Percentiles rank a stretch among this genome's conserved stretches.
phyloP scores from a whole-genome alignment of 306 rosid genomes.

The Styphnolobium japonicum region DNA sequence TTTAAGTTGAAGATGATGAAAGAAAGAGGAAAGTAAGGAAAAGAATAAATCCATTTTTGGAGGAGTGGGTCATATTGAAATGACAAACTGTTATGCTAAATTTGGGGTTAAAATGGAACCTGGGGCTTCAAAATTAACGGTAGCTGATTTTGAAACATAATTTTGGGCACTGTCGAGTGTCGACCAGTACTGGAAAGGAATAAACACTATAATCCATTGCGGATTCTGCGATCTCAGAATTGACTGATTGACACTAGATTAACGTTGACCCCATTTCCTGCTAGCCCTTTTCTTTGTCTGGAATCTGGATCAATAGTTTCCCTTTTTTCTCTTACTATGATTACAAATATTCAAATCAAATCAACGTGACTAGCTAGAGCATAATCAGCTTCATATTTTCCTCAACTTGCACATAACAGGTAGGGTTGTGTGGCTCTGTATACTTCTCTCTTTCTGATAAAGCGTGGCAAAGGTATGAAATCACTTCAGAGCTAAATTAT shows the following conservation, averaged over 20 bases:
- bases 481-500: not conserved
- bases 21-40: not conserved
- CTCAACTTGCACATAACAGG: not conserved
- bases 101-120: not conserved
- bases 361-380: not conserved
- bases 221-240: slow-evolving; percentile 11
- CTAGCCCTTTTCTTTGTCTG: slow-evolving; percentile 6
- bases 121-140: not conserved
- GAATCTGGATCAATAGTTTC: not conserved
- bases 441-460: slow-evolving; percentile 21
- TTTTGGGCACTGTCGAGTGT: not conserved
- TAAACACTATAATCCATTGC: not conserved
- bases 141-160: not conserved
- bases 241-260: slow-evolving; percentile 14
- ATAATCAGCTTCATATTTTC: not conserved
- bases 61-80: slow-evolving; percentile 21
- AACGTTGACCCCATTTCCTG: slow-evolving; percentile 22
- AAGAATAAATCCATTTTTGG: not conserved
- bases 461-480: not conserved
- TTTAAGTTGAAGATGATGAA: not conserved
- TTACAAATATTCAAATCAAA: not conserved
- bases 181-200: not conserved
- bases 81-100: not conserved
- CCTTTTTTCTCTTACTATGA: not conserved
- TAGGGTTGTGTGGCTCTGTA: not conserved